A percentile compares a stretch with the other conserved stretches of the same genome.
phyloP scores from a whole-genome alignment of 1,284 basidiomycete species.

The Xerocomus amazonicus region DNA sequence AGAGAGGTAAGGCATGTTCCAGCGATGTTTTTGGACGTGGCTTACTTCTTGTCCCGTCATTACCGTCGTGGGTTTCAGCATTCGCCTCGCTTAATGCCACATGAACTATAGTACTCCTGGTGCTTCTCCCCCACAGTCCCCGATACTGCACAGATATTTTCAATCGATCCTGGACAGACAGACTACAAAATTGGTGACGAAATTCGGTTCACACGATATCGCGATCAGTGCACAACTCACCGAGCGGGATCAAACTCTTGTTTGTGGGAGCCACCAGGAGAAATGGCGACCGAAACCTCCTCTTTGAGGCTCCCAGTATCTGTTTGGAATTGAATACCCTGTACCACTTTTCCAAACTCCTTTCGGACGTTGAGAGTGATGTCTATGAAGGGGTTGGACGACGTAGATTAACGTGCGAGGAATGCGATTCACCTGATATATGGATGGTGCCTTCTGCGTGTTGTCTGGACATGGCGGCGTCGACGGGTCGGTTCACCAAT shows the following conservation, averaged over 20 bases:
- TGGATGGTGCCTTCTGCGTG: not conserved
- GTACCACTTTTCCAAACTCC: not conserved
- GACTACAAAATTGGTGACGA: not conserved
- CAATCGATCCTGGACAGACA: not conserved
- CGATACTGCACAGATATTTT: not conserved
- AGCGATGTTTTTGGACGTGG: not conserved
- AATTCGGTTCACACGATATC: not conserved
- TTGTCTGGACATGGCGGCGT: not conserved
- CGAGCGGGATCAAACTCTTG: not conserved
- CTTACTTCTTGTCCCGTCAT: not conserved
- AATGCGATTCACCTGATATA: not conserved
- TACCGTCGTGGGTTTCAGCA: not conserved
- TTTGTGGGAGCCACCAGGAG: not conserved
- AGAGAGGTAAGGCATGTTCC: not conserved
- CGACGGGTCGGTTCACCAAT: not conserved
- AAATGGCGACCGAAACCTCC: not conserved
- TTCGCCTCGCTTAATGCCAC: not conserved
- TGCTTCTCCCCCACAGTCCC: not conserved
- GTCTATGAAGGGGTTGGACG: not conserved
- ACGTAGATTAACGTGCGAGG: not conserved
- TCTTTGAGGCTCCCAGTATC: not conserved
- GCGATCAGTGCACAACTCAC: not conserved
- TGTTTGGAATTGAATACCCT: not conserved
- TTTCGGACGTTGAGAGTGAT: not conserved
- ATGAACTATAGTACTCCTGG: not conserved